Evolutionary conservation across 2,329 filamentous ascomycete species (phyloP).

Genomic region (Septoria petroselini): DNA sequence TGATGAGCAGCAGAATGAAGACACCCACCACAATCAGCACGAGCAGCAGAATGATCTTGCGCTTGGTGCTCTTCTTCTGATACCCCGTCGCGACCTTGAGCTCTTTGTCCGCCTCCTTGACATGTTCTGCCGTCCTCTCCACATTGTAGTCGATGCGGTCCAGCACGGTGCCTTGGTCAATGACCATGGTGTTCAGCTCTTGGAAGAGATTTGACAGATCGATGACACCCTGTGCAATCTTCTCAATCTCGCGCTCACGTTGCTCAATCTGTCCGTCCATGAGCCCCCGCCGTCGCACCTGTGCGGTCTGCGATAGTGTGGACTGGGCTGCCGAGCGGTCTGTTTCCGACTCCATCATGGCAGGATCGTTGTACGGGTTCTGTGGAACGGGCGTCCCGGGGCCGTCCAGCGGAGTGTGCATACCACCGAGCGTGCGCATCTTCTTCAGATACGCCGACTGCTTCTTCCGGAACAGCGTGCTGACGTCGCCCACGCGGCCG

Average conservation of each 20-base stretch:
- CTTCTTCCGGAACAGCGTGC: constrained; percentile 91
- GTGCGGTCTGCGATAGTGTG: constrained; percentile 71
- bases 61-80: constrained; percentile 81
- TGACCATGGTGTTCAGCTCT: constrained; percentile 86
- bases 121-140: constrained; percentile 87
- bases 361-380: constrained; percentile 76
- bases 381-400: constrained; percentile 48
- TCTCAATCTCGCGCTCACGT: constrained; percentile 93
- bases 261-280: constrained; percentile 85
- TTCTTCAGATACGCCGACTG: constrained; percentile 88
- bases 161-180: constrained; percentile 52
- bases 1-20: constrained; percentile 78
- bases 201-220: constrained; percentile 95
- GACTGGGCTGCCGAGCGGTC: constrained; percentile 90
- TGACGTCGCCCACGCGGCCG: constrained; percentile 83
- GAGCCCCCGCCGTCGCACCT: constrained; percentile 56
- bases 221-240: constrained; percentile 97
- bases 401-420: constrained; percentile 48
- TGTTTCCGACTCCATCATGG: constrained; percentile 86
- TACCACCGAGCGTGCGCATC: constrained; percentile 46
- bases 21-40: constrained; percentile 78
- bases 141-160: constrained; percentile 75
- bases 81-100: constrained; percentile 83
- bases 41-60: constrained; percentile 89
- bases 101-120: constrained; percentile 90